Conservation (phyloP, 352 stramenopile species). For the Phytophthora palmivora region DNA sequence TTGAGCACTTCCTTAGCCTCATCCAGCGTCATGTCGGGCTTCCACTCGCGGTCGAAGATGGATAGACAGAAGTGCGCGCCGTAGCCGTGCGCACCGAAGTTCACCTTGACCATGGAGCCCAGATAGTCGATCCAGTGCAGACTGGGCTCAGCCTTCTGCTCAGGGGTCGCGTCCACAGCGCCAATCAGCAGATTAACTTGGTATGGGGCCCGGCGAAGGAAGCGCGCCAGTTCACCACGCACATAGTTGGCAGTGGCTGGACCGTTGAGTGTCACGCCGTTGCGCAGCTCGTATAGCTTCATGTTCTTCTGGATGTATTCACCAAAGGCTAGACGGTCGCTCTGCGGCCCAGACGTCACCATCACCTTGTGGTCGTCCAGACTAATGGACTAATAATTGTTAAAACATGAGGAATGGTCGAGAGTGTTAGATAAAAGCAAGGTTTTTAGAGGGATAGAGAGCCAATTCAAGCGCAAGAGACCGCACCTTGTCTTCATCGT, state of each 20-base stretch:
- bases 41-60: conserved; percentile 91
- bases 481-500: conserved; percentile 92
- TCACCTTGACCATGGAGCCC: conserved; percentile 84
- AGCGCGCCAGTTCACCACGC: conserved; percentile 78
- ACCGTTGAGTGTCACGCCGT: conserved; percentile 85
- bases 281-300: conserved; percentile 91
- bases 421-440: too few species aligned
- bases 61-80: conserved; percentile 85
- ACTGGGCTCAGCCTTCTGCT: conserved; percentile 52
- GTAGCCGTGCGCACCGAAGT: conserved; percentile 89
- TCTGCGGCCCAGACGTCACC: conserved; percentile 77
- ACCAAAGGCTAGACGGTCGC: conserved; percentile 82
- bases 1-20: conserved; percentile 77
- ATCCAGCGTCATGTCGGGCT: conserved; percentile 84
- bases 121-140: conserved; percentile 93
- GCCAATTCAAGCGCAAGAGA: background rate
- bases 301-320: conserved; percentile 93
- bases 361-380: conserved; percentile 88
- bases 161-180: conserved; percentile 56
- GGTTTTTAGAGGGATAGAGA: background rate
- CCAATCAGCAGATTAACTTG: conserved; percentile 89
- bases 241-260: conserved; percentile 87
- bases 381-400: conserved; percentile 58
- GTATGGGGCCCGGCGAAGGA: conserved; percentile 85
- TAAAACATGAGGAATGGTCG: background rate